phyloP scores from a whole-genome alignment of 2,329 filamentous ascomycete species.

The Conoideocrella luteorostrata region DNA sequence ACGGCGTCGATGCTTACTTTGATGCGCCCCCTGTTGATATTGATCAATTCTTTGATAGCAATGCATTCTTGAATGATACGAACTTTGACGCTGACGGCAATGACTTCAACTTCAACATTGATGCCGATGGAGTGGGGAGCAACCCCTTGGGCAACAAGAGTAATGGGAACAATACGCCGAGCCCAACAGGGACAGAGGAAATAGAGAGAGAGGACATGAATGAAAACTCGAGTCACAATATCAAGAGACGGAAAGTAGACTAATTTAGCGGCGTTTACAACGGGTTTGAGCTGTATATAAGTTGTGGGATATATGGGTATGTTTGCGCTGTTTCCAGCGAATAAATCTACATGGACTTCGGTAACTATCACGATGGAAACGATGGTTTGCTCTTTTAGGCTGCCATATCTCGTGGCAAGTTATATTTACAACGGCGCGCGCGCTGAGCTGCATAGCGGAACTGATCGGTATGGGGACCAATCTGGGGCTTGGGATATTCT shows the following conservation, averaged over 20 bases:
- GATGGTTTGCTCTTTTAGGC: too few relatives aligned
- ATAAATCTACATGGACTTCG: too few relatives aligned
- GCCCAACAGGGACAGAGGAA: constrained; percentile 44
- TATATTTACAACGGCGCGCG: too few relatives aligned
- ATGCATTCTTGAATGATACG: constrained; percentile 30
- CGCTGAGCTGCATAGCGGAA: too few relatives aligned
- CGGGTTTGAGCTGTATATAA: too few relatives aligned
- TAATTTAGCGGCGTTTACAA: too few relatives aligned
- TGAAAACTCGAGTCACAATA: constrained; percentile 18
- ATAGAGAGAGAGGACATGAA: constrained; percentile 37
- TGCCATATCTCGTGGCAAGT: too few relatives aligned
- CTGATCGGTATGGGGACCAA: too few relatives aligned
- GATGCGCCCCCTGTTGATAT: constrained; percentile 36
- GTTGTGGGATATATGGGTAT: too few relatives aligned
- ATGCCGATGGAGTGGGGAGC: constrained; percentile 22
- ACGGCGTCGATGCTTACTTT: constrained; percentile 29
- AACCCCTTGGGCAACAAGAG: neutral
- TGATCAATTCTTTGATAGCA: constrained; percentile 45
- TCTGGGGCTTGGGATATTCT: too few relatives aligned
- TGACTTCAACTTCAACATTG: constrained; percentile 47
- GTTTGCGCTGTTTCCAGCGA: too few relatives aligned
- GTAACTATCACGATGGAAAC: too few relatives aligned
- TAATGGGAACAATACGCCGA: constrained; percentile 33
- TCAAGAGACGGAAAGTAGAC: constrained; percentile 33
- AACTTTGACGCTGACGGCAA: constrained; percentile 36